Percentiles rank a stretch among this genome's conserved stretches.
Evolutionary conservation across 2,329 filamentous ascomycete species (phyloP).

Genomic region (Hypomyces rosellus): DNA sequence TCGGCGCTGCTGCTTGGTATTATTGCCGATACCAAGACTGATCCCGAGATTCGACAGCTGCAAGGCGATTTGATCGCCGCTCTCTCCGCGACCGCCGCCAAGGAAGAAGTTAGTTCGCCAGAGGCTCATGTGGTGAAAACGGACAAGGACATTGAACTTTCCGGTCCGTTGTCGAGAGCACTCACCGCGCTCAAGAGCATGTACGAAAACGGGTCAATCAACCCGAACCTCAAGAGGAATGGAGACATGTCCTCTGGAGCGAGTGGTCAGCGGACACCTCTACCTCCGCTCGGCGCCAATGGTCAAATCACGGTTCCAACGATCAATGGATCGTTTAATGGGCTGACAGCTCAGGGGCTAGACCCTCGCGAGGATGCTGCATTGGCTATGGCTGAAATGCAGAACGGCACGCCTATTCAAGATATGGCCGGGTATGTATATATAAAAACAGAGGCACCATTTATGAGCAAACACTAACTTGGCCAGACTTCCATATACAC

Average conservation of each 20-base stretch:
- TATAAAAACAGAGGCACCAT: neutral
- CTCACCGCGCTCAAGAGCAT: conserved; percentile 58
- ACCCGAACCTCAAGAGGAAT: conserved; percentile 44
- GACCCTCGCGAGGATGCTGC: conserved; percentile 57
- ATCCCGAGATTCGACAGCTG: conserved; percentile 56
- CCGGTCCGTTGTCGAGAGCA: conserved; percentile 54
- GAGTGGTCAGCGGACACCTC: conserved; percentile 40
- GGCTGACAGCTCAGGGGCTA: conserved; percentile 13
- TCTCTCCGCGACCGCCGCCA: conserved; percentile 57
- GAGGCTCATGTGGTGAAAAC: conserved; percentile 47
- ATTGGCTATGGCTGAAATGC: conserved; percentile 59
- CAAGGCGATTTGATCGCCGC: conserved; percentile 59
- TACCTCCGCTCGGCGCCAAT: conserved; percentile 22
- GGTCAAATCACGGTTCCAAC: conserved; percentile 16
- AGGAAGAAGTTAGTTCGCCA: conserved; percentile 47
- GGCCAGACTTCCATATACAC: conserved; percentile 24
- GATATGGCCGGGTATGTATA: conserved; percentile 37
- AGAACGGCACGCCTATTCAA: conserved; percentile 46
- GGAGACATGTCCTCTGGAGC: conserved; percentile 38
- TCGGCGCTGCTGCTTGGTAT: conserved; percentile 60
- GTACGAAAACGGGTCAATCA: conserved; percentile 57
- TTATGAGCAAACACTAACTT: conserved; percentile 4
- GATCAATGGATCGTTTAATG: conserved; percentile 21
- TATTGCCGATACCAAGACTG: conserved; percentile 55
- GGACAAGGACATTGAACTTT: conserved; percentile 56